Evolutionary conservation across 163 green algal species (phyloP).

Genomic region (Scenedesmus sp.): DNA sequence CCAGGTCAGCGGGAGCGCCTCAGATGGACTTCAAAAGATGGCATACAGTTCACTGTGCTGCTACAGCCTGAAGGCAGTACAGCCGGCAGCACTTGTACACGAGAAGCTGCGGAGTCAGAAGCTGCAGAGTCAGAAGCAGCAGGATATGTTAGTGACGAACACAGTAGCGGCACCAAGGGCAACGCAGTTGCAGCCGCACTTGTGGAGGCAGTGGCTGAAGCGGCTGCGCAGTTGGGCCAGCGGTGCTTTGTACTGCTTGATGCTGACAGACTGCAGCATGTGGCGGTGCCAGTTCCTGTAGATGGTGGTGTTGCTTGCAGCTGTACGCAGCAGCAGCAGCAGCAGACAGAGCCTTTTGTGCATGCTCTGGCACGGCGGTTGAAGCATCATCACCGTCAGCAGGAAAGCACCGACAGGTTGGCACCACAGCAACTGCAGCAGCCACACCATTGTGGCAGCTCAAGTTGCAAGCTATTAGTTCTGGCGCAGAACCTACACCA

Average conservation of each 20-base stretch:
- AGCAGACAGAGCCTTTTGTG: neutral
- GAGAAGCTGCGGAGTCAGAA: neutral
- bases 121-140: neutral
- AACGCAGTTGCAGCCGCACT: neutral
- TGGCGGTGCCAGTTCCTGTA: neutral
- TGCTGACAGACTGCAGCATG: constrained; percentile 42
- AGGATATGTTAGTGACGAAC: neutral
- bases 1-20: constrained; percentile 12
- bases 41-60: neutral
- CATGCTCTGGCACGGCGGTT: neutral
- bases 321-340: constrained; percentile 17
- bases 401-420: neutral
- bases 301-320: neutral
- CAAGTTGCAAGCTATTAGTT: neutral
- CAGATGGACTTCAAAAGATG: neutral
- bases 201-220: constrained; percentile 12
- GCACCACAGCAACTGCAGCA: constrained; percentile 36
- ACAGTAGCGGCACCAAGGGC: neutral
- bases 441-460: neutral
- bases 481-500: constrained; percentile 72
- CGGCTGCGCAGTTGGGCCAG: neutral
- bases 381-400: constrained; percentile 22
- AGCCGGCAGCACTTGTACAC: neutral
- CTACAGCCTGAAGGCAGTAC: neutral
- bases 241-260: constrained; percentile 15